Evolutionary conservation across 805 yeast genomes (phyloP).

Genomic region (Ogataea degrootiae): DNA sequence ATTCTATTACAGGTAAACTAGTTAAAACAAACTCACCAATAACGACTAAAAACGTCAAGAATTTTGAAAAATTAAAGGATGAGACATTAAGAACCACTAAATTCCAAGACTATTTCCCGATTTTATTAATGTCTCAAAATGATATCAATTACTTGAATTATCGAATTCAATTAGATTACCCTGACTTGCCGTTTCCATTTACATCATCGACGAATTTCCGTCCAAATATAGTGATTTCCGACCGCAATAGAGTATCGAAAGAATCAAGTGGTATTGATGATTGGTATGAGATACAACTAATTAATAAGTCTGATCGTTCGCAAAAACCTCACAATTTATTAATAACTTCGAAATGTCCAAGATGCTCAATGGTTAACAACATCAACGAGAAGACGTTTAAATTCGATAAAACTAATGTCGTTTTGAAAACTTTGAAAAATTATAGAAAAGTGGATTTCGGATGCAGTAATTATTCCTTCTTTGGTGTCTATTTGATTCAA

Average conservation of each 20-base stretch:
- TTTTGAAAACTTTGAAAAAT: constrained; percentile 17
- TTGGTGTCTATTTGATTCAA: constrained; percentile 23
- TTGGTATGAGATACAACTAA: constrained; percentile 20
- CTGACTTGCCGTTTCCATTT: background rate
- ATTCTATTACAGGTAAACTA: constrained; percentile 20
- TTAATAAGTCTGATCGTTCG: constrained; percentile 1
- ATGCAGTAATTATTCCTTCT: constrained; percentile 8
- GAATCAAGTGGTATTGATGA: constrained; percentile 20
- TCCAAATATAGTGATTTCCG: constrained; percentile 19
- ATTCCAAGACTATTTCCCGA: constrained; percentile 27
- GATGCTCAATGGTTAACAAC: constrained; percentile 23
- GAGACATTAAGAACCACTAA: constrained; percentile 15
- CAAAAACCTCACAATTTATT: constrained; percentile 15
- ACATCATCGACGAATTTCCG: constrained; percentile 14
- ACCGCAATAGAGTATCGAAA: constrained; percentile 2
- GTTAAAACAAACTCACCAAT: constrained; percentile 22
- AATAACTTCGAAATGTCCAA: constrained; percentile 25
- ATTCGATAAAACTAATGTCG: constrained; percentile 12
- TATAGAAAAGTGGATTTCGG: constrained; percentile 23
- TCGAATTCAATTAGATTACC: constrained; percentile 2
- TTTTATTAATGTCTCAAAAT: constrained; percentile 16
- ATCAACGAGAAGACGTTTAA: constrained; percentile 16
- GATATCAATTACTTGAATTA: constrained; percentile 18
- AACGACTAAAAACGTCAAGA: constrained; percentile 3
- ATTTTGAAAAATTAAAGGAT: constrained; percentile 1